Evolutionary conservation across 2,329 filamentous ascomycete genomes (phyloP), one percentile per base, ranked within the genome.

Genomic region (Aspergillus tanneri): DNA sequence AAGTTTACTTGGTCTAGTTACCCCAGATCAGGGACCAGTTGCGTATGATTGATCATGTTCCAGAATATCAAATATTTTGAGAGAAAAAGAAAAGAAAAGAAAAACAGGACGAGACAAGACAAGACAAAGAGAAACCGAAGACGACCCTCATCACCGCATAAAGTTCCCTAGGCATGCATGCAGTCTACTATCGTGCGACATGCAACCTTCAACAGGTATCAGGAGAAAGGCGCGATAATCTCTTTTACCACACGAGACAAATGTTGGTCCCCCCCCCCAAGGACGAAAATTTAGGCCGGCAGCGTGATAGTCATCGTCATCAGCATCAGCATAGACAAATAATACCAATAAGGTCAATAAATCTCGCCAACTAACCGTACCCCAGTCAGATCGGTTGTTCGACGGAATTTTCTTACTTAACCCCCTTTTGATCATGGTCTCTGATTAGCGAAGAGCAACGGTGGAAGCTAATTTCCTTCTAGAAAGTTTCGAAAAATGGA

Each of bases 381-480:
- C 45, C 45, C 38, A 35, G 45, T 28, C 28, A 38, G 42, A 35
- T 35, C 45, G 45, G 45, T 39, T 40, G 21, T 41, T 41, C 37
- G 18, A 36, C 45, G 45, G 45, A 47, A 18, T 37, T 36, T 23
- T 44, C 12, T 7, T 14, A 3, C 30, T 28, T 37, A 34, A 46
- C 43, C 52, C 54, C 50, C 52, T 57, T 57, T 54, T 32, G 43
- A 28, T 28, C 38, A 35, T 40, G 41, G 47, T 37, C 27, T 43
- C 37, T 14, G 54, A 55, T 53, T 56, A 59, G 47, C 53, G 55
- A 47, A 53, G 43, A 48, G 30, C 51, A 56, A 62, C 57, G 56
- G 60, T 46, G 52, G 60, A 65, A 58, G 56, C 53, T 63, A 65
- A 56, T 56, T 56, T 61, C 55, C 61, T 67, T 67, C 63, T 67